These are phyloP conservation scores for Spiraea crenata DNA, from an alignment of 331 rosid genomes.

Conservation along the genomic window DNA sequence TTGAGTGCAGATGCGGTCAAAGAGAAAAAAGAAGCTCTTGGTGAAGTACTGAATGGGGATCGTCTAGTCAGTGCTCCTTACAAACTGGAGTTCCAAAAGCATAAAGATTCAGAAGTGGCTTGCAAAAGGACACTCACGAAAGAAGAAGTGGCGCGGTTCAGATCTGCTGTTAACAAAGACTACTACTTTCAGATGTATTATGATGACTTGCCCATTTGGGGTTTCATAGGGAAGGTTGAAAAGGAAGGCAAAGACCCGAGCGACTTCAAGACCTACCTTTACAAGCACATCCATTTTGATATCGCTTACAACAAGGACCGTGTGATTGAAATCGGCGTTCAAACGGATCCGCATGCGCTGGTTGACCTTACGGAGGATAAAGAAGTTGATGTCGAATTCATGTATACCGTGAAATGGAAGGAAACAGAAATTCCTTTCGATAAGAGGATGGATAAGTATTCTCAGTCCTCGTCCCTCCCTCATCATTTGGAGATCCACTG, in stretches of 20 bases:
- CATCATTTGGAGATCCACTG: conserved; percentile 87
- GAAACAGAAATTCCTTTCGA: conserved; percentile 65
- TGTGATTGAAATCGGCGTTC: conserved; percentile 63
- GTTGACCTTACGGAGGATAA: conserved; percentile 64
- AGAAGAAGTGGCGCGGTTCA: conserved; percentile 57
- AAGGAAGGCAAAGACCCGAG: conserved; percentile 70
- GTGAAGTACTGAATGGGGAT: conserved; percentile 86
- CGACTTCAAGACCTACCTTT: conserved; percentile 59
- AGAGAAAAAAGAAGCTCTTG: conserved; percentile 89
- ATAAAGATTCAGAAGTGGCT: conserved; percentile 47
- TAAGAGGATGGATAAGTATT: conserved; percentile 80
- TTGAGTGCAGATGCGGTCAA: conserved; percentile 50
- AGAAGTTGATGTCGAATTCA: conserved; percentile 52
- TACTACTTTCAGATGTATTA: conserved; percentile 85
- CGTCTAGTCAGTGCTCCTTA: conserved; percentile 76
- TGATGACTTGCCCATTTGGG: conserved; percentile 83
- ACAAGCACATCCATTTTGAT: conserved; percentile 72
- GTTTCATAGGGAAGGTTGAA: conserved; percentile 71
- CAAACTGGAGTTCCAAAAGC: conserved; percentile 55
- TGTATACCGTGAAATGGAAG: conserved; percentile 71
- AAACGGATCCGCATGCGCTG: conserved; percentile 50
- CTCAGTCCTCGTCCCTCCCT: conserved; percentile 60
- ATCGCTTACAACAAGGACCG: conserved; percentile 63
- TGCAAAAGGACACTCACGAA: conserved; percentile 52
- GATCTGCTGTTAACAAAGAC: conserved; percentile 63